Base-by-base conservation (phyloP, 2,329 filamentous ascomycete genomes). In the Pseudogymnoascus sp. region DNA sequence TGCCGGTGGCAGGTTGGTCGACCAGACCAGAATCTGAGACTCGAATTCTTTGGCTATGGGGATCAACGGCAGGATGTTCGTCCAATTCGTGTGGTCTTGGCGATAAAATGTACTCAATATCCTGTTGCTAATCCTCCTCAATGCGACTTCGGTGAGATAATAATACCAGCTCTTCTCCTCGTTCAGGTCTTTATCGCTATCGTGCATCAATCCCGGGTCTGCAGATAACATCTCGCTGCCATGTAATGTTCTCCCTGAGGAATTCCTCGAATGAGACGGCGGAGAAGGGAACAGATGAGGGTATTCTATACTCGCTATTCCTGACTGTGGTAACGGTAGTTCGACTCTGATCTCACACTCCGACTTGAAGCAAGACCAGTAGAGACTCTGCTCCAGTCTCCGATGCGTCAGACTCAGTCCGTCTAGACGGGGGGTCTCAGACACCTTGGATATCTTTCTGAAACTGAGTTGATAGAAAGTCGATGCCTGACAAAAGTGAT, bases 331-430 rank as follows among this genome's bases (percentile, higher is more conserved):
- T 1, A 77, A 67, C 1, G 73, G 70, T 10, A 78, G 70, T 63
- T 77, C 76, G n/a, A 75, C 73, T 5, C 75, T 73, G 4, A 77
- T 72, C 64, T 78, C 75, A 64, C 73, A 74, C 66, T 78, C 76
- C 1, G 76, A 76, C 67, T 78, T 78, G 69, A 77, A 77, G 61
- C 75, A 77, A 6, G 74, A 76, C 76, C 76, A 79, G 67, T 77
- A 78, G 1, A 78, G 66, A 37, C 75, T 70, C 63, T 78, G 75
- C 65, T 77, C 76, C 2, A 77, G 67, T 4, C 72, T 70, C 10
- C 71, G 70, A 6, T 60, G 64, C 60, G 67, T 68, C 60, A 29
- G 12, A 5, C 21, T 37, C 31, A 29, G 14, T 23, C 60, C 54
- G 26, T 34, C 29, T 37, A 18, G 14, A 14, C 47, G 23, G 6